Evolutionary conservation across 345 rosid species (phyloP).

Genomic region (Sonneratia alba): DNA sequence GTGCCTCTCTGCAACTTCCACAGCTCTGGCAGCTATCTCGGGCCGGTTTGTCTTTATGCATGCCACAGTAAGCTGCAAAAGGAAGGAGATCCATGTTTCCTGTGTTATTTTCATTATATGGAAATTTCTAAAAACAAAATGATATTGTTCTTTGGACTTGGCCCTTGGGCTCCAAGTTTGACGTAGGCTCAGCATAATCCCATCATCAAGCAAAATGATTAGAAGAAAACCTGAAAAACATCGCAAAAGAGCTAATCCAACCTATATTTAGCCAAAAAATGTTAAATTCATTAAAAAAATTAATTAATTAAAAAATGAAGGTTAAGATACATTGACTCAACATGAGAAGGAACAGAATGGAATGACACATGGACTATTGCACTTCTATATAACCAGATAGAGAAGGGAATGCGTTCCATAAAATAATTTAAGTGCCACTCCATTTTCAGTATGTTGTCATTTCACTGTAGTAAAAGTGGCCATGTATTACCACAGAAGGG

Average conservation of each 20-base stretch:
- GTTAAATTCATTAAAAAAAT: too few relatives aligned
- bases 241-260: neutral
- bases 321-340: too few relatives aligned
- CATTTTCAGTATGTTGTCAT: neutral
- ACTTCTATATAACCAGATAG: neutral
- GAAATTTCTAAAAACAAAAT: neutral
- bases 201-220: neutral
- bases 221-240: neutral
- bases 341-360: neutral
- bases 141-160: neutral
- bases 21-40: constrained; percentile 36
- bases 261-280: neutral
- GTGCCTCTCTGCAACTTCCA: constrained; percentile 31
- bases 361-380: neutral
- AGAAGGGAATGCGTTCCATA: neutral
- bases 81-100: neutral
- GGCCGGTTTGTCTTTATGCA: constrained; percentile 45
- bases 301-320: too few relatives aligned
- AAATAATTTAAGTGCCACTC: neutral
- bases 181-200: neutral
- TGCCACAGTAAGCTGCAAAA: constrained; percentile 41
- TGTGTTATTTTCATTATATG: neutral
- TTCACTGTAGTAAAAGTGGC: neutral
- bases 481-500: neutral
- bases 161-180: neutral